Evolutionary conservation across 495 filamentous ascomycete species (phyloP).

Genomic region (Aspergillus incahuasiensis): DNA sequence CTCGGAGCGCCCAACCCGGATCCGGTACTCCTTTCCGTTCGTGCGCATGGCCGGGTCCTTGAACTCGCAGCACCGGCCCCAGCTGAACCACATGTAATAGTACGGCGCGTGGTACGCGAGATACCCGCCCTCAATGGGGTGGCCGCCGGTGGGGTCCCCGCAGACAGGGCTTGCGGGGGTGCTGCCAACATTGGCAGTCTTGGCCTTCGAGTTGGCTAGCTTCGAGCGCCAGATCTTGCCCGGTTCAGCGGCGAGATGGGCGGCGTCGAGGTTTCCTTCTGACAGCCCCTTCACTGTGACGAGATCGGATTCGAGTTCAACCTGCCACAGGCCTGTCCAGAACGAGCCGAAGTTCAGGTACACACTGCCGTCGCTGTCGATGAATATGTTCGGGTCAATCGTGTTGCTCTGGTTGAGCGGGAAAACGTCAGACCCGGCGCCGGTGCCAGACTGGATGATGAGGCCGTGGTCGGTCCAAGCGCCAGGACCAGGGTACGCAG

Average conservation of each 20-base stretch:
- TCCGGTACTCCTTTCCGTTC: conserved; percentile 57
- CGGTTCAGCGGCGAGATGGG: conserved; percentile 34
- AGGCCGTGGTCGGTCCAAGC: conserved; percentile 51
- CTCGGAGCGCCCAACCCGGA: conserved; percentile 39
- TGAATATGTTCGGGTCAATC: conserved; percentile 64
- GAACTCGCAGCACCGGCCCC: conserved; percentile 65
- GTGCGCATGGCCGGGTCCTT: conserved; percentile 41
- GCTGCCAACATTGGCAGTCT: conserved; percentile 17
- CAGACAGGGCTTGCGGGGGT: conserved; percentile 15
- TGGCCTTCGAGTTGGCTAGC: neutral
- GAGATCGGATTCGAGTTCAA: conserved; percentile 45
- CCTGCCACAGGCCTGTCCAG: conserved; percentile 68
- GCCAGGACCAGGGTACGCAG: conserved; percentile 53
- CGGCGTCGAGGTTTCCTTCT: conserved; percentile 23
- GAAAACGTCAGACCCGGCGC: conserved; percentile 38
- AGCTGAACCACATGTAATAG: conserved; percentile 70
- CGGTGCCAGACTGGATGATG: conserved; percentile 38
- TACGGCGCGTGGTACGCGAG: conserved; percentile 52
- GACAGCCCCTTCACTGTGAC: conserved; percentile 24
- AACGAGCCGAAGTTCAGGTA: conserved; percentile 67
- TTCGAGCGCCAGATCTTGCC: conserved; percentile 18
- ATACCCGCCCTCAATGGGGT: conserved; percentile 46
- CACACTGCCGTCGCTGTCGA: conserved; percentile 38
- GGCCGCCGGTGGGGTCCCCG: conserved; percentile 33
- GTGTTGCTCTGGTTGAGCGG: conserved; percentile 59